Base-by-base conservation (phyloP, 768 basidiomycete species). In the Boletus bicolor region DNA sequence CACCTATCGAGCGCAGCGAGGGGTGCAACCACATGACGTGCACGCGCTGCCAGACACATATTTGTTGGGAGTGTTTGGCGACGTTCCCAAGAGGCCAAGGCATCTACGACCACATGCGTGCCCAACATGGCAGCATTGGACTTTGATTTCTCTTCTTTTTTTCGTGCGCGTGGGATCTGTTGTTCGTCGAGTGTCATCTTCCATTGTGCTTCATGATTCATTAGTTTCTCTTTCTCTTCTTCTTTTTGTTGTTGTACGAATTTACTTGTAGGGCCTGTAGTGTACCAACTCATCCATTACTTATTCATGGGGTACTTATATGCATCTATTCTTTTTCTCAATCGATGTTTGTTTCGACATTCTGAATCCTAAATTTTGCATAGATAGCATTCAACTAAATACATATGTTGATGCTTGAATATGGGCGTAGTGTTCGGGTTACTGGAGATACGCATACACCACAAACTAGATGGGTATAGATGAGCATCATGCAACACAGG, bases 21-120 rank as follows among this genome's bases (percentile, higher is more conserved):
- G 90, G 90, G 0, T 93, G 90, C 70, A 87, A 93, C 71, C 90
- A 93, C 68, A 83, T 93, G 78, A 84, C 81, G n/a, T 93, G 90
- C 69, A 76, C 76, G 0, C 77, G 79, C 34, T 93, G 90, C 67
- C 79, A 82, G 61, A 84, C 86, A 0, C 90, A 93, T 66, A 85
- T 85, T 1, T 93, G 90, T 55, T 92, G 90, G 91, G 82, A 82
- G 24, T 93, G 90, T 67, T 62, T 88, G 67, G 70, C 78, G 69
- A 89, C 85, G 41, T 92, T 91, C 70, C 79, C 81, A 0, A 74
- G 76, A 36, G 84, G 86, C 2, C 73, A 83, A 14, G 86, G 83
- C 10, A 86, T 91, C n/a, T 92, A 92, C 61, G 79, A 78, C 0
- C 90, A 92, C 66, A 92, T 92, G 90, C 79, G 82, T 7, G 53